Conservation (phyloP, 2,329 filamentous ascomycete species). For the Sporothrix brunneoviolacea region DNA sequence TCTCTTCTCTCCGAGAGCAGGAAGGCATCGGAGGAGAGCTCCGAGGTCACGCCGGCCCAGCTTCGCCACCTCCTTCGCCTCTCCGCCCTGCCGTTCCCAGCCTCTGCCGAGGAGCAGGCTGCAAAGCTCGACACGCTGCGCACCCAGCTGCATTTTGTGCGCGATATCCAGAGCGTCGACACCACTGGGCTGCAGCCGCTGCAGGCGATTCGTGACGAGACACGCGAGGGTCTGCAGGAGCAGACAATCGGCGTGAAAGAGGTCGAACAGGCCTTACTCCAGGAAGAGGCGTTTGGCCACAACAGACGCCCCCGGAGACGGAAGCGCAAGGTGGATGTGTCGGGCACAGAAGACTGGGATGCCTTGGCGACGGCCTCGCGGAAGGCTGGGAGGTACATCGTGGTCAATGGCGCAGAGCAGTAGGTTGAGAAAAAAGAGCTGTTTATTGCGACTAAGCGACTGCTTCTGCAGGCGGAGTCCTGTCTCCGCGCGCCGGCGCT, state of each 20-base stretch:
- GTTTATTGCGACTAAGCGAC: no score
- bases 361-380: conserved; percentile 58
- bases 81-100: conserved; percentile 74
- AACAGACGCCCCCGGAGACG: conserved; percentile 38
- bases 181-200: conserved; percentile 68
- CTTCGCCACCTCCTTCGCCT: conserved; percentile 81
- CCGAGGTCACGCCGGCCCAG: conserved; percentile 54
- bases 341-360: conserved; percentile 60
- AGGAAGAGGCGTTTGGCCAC: conserved; percentile 57
- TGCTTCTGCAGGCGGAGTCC: not conserved
- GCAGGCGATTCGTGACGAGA: conserved; percentile 75
- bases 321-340: conserved; percentile 27
- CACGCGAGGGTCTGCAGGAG: conserved; percentile 45
- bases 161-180: conserved; percentile 72
- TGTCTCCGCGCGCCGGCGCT: not conserved
- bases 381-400: conserved; percentile 66
- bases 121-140: conserved; percentile 68
- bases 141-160: conserved; percentile 86
- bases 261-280: conserved; percentile 47
- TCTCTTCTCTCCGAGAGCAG: conserved; percentile 49
- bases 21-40: conserved; percentile 23
- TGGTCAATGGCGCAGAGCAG: conserved; percentile 54
- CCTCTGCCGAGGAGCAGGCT: conserved; percentile 53
- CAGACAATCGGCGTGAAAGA: conserved; percentile 53
- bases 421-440: not conserved